Base-by-base conservation (phyloP, 768 basidiomycete genomes). In the Sarcodon aspratus region DNA sequence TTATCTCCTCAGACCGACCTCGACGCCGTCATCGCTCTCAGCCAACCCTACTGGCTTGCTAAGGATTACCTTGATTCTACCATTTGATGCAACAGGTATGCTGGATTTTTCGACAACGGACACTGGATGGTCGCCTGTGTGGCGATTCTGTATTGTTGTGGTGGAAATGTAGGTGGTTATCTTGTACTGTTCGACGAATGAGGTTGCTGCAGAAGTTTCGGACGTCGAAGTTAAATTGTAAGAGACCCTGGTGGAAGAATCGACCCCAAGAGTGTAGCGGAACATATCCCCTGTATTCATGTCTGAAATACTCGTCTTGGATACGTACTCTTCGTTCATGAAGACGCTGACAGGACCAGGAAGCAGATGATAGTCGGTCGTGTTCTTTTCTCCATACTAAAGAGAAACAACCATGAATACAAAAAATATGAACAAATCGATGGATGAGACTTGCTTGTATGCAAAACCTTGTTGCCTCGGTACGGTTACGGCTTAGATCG, bases 251-350 rank as follows among this genome's bases (percentile, higher is more conserved):
- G 66, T 46, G 1, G 62, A 52, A 3, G 58, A 46, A 50, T 67
- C 67, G 1, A 63, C 51, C 21, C 79, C 79, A 12, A 82, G 70
- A 2, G 74, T 72, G 59, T 75, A 80, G 32, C 60, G 58, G 64
- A 82, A 81, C 33, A 62, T 69, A 45, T 79, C 78, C 8, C 69
- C 67, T 0, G 67, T 67, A 47, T 66, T 67, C 47, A 79, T 69
- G 46, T 76, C 73, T 9, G 54, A 54, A 46, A 79, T 73, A 1
- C 57, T 60, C 0, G 77, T 75, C 58, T 69, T 72, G n/a, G 78
- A 73, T 3, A 80, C 76, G 56, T 72, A 78, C 45, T 68, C 67
- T 49, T 78, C 76, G 54, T 81, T 73, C 48, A 80, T 56, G 55
- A 80, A 76, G 31, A 81, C 72, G 49, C 62, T 72, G 36, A 78